Conservation (phyloP, 495 filamentous ascomycete genomes). For the Trichoderma gamsii region DNA sequence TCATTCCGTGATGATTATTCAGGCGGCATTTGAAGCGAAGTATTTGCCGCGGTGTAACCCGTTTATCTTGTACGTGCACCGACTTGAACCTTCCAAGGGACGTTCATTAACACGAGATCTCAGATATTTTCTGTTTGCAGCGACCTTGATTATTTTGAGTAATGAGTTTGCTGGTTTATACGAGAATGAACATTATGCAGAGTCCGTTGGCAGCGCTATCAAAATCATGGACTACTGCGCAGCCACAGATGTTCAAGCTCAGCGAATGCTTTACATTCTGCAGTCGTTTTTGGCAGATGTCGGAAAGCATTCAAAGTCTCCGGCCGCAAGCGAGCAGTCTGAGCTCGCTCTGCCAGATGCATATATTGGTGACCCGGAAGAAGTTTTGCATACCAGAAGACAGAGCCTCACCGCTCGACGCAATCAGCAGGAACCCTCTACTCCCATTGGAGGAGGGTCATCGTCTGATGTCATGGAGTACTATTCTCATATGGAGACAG, state of each 20-base stretch:
- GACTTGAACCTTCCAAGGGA: neutral
- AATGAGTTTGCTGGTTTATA: constrained; percentile 65
- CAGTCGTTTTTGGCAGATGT: constrained; percentile 55
- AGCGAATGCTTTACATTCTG: constrained; percentile 58
- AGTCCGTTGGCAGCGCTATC: constrained; percentile 53
- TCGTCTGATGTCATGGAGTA: constrained; percentile 2
- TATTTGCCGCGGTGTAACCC: constrained; percentile 64
- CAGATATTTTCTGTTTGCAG: constrained; percentile 66
- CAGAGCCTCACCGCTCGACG: neutral
- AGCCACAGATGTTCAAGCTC: constrained; percentile 58
- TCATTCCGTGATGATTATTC: constrained; percentile 58
- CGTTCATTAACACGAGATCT: constrained; percentile 13
- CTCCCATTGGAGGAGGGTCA: neutral
- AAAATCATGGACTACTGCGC: constrained; percentile 56
- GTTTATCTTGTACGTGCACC: constrained; percentile 51
- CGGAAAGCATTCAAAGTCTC: constrained; percentile 16
- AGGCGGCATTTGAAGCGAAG: constrained; percentile 49
- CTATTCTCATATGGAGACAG: neutral
- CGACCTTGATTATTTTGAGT: constrained; percentile 59
- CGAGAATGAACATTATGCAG: constrained; percentile 47
- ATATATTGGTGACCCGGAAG: constrained; percentile 1
- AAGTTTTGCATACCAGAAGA: neutral
- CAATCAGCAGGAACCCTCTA: neutral
- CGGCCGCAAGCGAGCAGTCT: neutral
- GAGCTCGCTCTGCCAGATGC: neutral